phyloP scores from a whole-genome alignment of 768 basidiomycete genomes.

The Hortiboletus campestris region DNA sequence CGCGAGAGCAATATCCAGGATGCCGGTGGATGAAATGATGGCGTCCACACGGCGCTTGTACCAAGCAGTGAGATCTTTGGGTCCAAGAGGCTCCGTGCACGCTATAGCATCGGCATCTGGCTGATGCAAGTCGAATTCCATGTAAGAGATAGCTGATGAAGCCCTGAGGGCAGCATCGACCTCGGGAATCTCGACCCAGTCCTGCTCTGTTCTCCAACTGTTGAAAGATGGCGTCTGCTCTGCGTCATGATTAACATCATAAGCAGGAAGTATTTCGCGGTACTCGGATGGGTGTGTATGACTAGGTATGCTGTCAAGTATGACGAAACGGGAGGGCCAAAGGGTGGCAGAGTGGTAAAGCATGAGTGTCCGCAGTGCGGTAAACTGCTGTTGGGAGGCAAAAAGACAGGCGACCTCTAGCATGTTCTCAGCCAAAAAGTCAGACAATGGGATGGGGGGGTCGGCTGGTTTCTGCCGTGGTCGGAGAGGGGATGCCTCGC shows the following conservation, averaged over 20 bases:
- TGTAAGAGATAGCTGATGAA: constrained; percentile 18
- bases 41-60: constrained; percentile 64
- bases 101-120: constrained; percentile 4
- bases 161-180: constrained; percentile 43
- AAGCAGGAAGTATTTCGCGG: constrained; percentile 58
- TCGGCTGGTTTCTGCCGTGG: constrained; percentile 27
- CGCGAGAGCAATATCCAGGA: constrained; percentile 76
- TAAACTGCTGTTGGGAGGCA: constrained; percentile 60
- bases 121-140: constrained; percentile 12
- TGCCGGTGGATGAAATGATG: constrained; percentile 65
- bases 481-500: constrained; percentile 25
- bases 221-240: constrained; percentile 38
- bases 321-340: constrained; percentile 65
- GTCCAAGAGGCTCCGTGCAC: constrained; percentile 11
- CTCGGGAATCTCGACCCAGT: constrained; percentile 55
- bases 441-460: constrained; percentile 51
- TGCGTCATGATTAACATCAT: constrained; percentile 46
- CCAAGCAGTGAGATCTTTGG: constrained; percentile 60
- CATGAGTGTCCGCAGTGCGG: constrained; percentile 57
- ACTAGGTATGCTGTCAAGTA: constrained; percentile 75
- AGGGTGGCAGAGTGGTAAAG: constrained; percentile 54
- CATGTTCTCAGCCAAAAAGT: constrained; percentile 63
- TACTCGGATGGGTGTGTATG: constrained; percentile 65
- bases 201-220: constrained; percentile 51
- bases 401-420: constrained; percentile 59